Base-by-base conservation (phyloP, 2,329 filamentous ascomycete species). In the Colletotrichum caudatum region DNA sequence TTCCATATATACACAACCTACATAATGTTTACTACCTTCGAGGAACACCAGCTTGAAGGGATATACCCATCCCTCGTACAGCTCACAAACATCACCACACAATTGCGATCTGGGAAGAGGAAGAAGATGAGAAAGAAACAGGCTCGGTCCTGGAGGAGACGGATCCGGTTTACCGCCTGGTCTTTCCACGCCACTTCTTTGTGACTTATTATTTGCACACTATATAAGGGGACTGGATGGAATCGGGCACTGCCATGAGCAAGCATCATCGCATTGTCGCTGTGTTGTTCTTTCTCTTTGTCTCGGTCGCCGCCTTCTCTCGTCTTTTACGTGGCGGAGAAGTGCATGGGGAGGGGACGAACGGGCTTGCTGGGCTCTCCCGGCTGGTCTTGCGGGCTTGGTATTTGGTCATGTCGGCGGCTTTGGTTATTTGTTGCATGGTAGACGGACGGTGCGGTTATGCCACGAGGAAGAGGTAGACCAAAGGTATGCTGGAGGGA, bases 1-100 rank as follows among this genome's bases (percentile, higher is more conserved):
- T 62, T 69, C 62, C 66, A 67, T 62, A 73, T 69, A 73, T 70
- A 70, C 65, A 62, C 35, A 63, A 66, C 70, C 70, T 73, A 73
- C 64, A 53, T 73, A 74, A 74, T 73, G 71, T 74, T 71, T 73
- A 74, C 71, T 74, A 53, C 71, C 33, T 61, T 63, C 46, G 70
- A 70, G 59, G 58, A 59, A 59, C 61, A 35, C 58, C 63, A 63
- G 48, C 35, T 59, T 37, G n/a, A 62, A 44, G 68, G 54, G 54
- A 41, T 39, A 72, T 70, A 57, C 61, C 66, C 62, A 69, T 44
- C 66, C 56, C 35, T 39, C 8, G 33, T 39, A 61, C 35, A 53
- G 60, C 46, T 53, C 48, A 35, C 54, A 37, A 57, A 9, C 53
- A 57, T 51, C 59, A 62, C 60, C 60, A 41, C 56, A 26, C 35